These are phyloP conservation scores for Pyrenula massariospora DNA, from an alignment of 495 filamentous ascomycete genomes.

Conservation along the genomic window DNA sequence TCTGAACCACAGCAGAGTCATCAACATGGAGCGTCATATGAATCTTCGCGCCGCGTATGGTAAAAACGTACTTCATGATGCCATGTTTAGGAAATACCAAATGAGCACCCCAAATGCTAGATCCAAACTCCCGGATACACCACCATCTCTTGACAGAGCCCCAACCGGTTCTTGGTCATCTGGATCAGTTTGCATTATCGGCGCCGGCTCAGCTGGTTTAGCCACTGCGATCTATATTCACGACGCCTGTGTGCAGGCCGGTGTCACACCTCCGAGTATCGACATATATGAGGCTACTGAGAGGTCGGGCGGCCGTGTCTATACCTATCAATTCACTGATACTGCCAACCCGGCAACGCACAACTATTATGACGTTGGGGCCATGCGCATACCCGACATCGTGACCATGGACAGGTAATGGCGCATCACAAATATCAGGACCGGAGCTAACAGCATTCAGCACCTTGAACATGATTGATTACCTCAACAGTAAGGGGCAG, in stretches of 20 bases:
- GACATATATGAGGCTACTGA: background rate
- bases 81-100: background rate
- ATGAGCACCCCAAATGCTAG: background rate
- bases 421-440: background rate
- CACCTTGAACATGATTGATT: constrained; percentile 11
- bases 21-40: background rate
- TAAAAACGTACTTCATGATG: background rate
- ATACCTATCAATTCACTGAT: background rate
- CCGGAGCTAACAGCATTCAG: constrained; percentile 1
- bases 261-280: background rate
- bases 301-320: constrained; percentile 14
- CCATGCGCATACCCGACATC: constrained; percentile 27
- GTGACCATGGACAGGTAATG: constrained; percentile 8
- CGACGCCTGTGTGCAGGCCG: constrained; percentile 6
- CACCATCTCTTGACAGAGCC: background rate
- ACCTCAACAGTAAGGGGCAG: constrained; percentile 2
- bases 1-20: background rate
- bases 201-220: constrained; percentile 25
- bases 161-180: background rate
- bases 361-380: constrained; percentile 31
- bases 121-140: background rate
- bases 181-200: constrained; percentile 17
- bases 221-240: constrained; percentile 25
- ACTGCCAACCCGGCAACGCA: background rate
- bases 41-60: background rate